These are phyloP conservation scores for Xylariales sp. DNA, from an alignment of 2,329 filamentous ascomycete species.

Conservation along the genomic window DNA sequence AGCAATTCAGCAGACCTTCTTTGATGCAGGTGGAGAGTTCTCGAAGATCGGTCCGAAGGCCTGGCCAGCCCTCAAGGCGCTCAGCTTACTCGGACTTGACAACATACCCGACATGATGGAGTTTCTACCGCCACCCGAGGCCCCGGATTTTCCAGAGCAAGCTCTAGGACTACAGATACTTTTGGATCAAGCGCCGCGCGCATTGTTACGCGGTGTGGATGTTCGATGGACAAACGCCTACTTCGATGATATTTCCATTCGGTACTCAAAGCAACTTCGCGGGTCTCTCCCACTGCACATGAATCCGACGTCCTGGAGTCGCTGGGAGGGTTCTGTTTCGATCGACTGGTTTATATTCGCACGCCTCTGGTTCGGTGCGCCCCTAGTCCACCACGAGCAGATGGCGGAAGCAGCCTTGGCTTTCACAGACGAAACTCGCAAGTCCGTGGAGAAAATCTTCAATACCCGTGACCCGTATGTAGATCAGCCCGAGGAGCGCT, in stretches of 20 bases:
- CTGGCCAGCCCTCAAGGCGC: conserved; percentile 17
- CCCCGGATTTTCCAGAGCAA: conserved; percentile 19
- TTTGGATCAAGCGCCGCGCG: conserved; percentile 22
- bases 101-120: conserved; percentile 18
- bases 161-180: conserved; percentile 23
- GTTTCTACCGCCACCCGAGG: conserved; percentile 19
- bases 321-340: conserved; percentile 14
- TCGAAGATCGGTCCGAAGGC: conserved; percentile 2
- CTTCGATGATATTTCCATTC: conserved; percentile 20
- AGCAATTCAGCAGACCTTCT: conserved; percentile 11
- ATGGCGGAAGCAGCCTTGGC: conserved; percentile 9
- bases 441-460: conserved; percentile 15
- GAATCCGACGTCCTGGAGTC: conserved; percentile 15
- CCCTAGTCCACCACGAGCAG: conserved; percentile 22
- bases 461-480: conserved; percentile 17
- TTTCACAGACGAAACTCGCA: conserved; percentile 19
- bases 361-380: conserved; percentile 19
- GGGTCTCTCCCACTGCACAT: conserved; percentile 11
- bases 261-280: conserved; percentile 12
- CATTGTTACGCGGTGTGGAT: conserved; percentile 20
- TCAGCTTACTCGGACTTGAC: conserved; percentile 19
- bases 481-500: conserved; percentile 12
- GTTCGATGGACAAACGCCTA: conserved; percentile 21
- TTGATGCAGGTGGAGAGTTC: conserved; percentile 3
- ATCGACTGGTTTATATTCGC: conserved; percentile 23